Evolutionary conservation across 2,329 filamentous ascomycete genomes (phyloP), one percentile per base, ranked within the genome.

Genomic region (Dactylellina cionopaga): DNA sequence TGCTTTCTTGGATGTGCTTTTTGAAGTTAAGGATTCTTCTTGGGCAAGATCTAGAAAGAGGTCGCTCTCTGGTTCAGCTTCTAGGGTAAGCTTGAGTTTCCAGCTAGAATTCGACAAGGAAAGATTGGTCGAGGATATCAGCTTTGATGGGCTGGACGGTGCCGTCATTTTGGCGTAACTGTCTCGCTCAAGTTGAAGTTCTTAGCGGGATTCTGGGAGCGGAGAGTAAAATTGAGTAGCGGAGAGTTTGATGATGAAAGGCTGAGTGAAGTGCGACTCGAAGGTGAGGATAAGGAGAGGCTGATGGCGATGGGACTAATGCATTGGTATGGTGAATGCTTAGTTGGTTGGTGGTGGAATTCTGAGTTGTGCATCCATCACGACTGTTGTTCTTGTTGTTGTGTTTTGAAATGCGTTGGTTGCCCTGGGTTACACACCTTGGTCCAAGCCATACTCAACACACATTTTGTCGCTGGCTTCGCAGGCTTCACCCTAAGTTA

Each of bases 71-170:
- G 60, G 52, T 47, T 73, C 33, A 2, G 69, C 69, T 37, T 73
- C 69, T 6, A 73, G 60, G 1, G 62, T 66, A 24, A 73, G 60
- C n/a, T 73, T 73, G 2, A 73, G 24, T 5, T 60, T 55, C 69
- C 69, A 73, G 31, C 69, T 73, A n/a, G 62, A 62, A 19, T 73
- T 71, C 5, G 66, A 71, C 4, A 71, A 37, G 10, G 69, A 73
- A 29, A 66, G 46, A 24, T 66, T 73, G 15, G 69, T 73, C n/a
- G 69, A 73, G 24, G 69, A 73, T 25, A 71, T 43, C 24, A 73
- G 35, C 46, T 66, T 73, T 5, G 69, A 49, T 3, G 68, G 68
- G 52, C 59, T 72, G 10, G 58, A 46, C 19, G 58, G 58, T 22
- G 66, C 22, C 11, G 66, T 43, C 49, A 64, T 56, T 46, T n/a